Evolutionary conservation across 2,329 filamentous ascomycete genomes (phyloP), one percentile per base, ranked within the genome.

Genomic region (Lachnellula suecica): DNA sequence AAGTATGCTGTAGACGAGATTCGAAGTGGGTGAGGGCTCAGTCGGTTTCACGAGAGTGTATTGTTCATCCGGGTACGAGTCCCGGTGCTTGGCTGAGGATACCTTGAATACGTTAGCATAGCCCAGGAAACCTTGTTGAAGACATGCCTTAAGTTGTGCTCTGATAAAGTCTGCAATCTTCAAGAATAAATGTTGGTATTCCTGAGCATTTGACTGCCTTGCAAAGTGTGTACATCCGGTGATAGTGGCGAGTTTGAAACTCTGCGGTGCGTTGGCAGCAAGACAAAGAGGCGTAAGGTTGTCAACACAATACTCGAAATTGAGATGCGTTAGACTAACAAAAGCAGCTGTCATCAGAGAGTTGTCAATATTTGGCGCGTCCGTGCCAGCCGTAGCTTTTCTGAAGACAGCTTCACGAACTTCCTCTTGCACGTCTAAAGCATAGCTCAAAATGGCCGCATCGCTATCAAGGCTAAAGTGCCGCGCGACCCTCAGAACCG

Each of bases 401-500:
- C 79, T 77, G 61, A 88, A 87, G 4, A 87, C 79, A 43, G 83
- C 82, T 62, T 87, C 84, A 43, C 78, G 76, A 43, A 88, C 77
- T 66, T 88, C 85, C 61, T 86, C 83, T 62, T 88, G 84, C 8
- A 88, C 81, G 65, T 88, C 85, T 68, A 87, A 74, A 35, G 84
- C 84, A 65, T 85, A 88, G 65, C 83, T 86, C 53, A 86, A 74
- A 48, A 69, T 57, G 20, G 67, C 66, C 10, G 81, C 79, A 61
- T 88, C 85, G 62, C 78, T 83, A 54, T 87, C 81, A 7, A 74
- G 71, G 52, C 81, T 75, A 60, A 88, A 87, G 64, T 87, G 82
- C 29, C 84, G 78, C 11, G 83, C 82, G 35, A 79, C 83, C 37
- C 82, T 79, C 43, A 88, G 74, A 43, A 88, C 69, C 17, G 78